Evolutionary conservation across 2,329 filamentous ascomycete species (phyloP), one percentile per base, ranked within the genome.

Genomic region (Chaetoscypha palmicola): DNA sequence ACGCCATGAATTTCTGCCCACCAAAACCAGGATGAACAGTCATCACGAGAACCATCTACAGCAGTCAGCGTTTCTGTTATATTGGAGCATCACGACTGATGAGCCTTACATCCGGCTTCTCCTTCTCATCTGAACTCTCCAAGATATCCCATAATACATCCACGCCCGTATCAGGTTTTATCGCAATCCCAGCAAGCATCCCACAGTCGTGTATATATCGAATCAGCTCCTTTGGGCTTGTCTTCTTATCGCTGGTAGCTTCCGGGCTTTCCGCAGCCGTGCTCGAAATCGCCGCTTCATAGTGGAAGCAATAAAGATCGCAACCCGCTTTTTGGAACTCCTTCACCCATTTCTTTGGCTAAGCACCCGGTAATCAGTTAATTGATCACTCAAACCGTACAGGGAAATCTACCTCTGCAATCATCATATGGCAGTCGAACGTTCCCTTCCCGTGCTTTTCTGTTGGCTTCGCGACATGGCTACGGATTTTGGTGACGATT

Each of bases 381-480:
- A 7, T 9, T 14, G 17, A 22, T 11, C 11, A 10, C 12, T 8
- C 10, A 3, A 21, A 3, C 20, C 11, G 17, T 4, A 11, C 23
- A 4, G 11, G 8, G 4, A 24, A 16, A 16, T 26, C 9, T 73
- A 91, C 87, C 83, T 98, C 91, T 59, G 88, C 81, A 63, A 98
- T 94, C 92, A 98, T 98, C 92, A 98, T 97, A 69, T 98, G 92
- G 75, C 92, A 98, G 68, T 98, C 92, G 64, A 98, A 98, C 11
- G 91, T 97, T 50, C 92, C 92, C 57, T 82, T 85, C 41, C 86
- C 89, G 55, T 83, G 72, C 24, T 75, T 75, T 40, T 75, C 70
- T 31, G 73, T 72, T 2, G 89, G 90, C 55, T 76, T 74, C 45
- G 87, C 82, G 58, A 98, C 90, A 59, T 95, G 86, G 35, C 77